phyloP scores from a whole-genome alignment of 768 basidiomycete species.

The Trametes cinnabarina region DNA sequence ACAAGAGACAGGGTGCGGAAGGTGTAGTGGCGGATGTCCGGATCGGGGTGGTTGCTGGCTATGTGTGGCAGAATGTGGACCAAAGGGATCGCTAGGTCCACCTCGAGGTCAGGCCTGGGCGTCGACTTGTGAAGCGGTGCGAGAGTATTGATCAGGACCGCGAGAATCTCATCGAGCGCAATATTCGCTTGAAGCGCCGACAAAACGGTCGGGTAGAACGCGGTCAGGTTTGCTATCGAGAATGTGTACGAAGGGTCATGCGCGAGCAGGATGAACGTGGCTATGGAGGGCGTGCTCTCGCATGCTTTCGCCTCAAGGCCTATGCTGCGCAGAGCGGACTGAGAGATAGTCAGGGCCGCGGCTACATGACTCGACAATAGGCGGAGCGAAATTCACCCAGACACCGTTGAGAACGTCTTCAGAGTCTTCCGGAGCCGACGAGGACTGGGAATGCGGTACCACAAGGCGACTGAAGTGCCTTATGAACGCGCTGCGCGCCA shows the following conservation, averaged over 20 bases:
- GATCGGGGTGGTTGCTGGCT: constrained; percentile 61
- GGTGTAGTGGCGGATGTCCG: constrained; percentile 54
- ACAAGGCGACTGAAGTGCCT: constrained; percentile 22
- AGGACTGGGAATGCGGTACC: not conserved
- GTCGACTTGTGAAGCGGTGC: constrained; percentile 18
- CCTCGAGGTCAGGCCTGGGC: constrained; percentile 29
- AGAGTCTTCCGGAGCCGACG: not conserved
- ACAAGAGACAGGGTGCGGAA: constrained; percentile 60
- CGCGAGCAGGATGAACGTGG: constrained; percentile 29
- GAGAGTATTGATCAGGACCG: constrained; percentile 45
- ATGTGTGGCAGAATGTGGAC: constrained; percentile 50
- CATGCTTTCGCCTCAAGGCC: constrained; percentile 24
- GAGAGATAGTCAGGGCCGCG: not conserved
- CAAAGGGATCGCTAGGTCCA: constrained; percentile 49
- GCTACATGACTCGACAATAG: not conserved
- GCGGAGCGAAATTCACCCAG: constrained; percentile 8
- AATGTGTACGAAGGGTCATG: constrained; percentile 17
- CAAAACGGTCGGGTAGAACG: constrained; percentile 22
- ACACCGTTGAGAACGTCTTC: constrained; percentile 2
- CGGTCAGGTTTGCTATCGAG: constrained; percentile 10
- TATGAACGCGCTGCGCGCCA: constrained; percentile 22
- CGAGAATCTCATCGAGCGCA: constrained; percentile 59
- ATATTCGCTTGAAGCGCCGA: constrained; percentile 49
- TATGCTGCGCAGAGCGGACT: constrained; percentile 18
- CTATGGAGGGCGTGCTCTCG: constrained; percentile 10